phyloP scores from a whole-genome alignment of 192 early-diverging fungal genomes.

The Diversispora eburnea region DNA sequence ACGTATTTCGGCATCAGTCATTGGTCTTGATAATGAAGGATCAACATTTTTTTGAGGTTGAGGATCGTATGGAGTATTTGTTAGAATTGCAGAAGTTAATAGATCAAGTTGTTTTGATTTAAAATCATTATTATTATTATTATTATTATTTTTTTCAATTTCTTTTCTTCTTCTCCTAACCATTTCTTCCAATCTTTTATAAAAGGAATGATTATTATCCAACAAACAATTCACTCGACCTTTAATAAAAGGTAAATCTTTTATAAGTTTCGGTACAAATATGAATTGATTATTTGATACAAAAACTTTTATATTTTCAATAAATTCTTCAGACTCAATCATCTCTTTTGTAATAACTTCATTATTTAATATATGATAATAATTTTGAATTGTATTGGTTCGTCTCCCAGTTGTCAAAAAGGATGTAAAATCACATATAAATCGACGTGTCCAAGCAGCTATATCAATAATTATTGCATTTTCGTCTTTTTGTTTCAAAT shows the following conservation, averaged over 20 bases:
- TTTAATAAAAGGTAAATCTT: constrained; percentile 16
- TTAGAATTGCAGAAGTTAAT: constrained; percentile 13
- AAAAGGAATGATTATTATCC: not conserved
- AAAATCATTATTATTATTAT: not conserved
- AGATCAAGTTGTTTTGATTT: constrained; percentile 17
- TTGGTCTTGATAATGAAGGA: constrained; percentile 15
- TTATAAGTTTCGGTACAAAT: constrained; percentile 29
- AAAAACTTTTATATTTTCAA: constrained; percentile 12
- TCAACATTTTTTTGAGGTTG: constrained; percentile 9
- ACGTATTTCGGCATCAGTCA: constrained; percentile 14
- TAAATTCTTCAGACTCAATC: constrained; percentile 15
- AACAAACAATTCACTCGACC: not conserved
- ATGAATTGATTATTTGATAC: constrained; percentile 21
- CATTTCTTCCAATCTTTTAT: constrained; percentile 10
- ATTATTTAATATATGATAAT: constrained; percentile 8
- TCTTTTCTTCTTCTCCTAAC: constrained; percentile 21
- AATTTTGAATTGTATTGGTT: not conserved
- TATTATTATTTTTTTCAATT: not conserved
- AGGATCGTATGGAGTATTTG: constrained; percentile 13
- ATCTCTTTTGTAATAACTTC: constrained; percentile 17
- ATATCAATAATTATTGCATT: constrained; percentile 10
- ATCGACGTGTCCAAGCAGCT: constrained; percentile 13
- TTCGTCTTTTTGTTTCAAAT: constrained; percentile 13
- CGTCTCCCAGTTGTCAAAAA: constrained; percentile 1
- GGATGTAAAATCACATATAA: constrained; percentile 21